Percentiles rank a stretch among this genome's conserved stretches.
These are phyloP conservation scores for Nemophila menziesii DNA, from an alignment of 257 asterid genomes.

Conservation along the genomic window DNA sequence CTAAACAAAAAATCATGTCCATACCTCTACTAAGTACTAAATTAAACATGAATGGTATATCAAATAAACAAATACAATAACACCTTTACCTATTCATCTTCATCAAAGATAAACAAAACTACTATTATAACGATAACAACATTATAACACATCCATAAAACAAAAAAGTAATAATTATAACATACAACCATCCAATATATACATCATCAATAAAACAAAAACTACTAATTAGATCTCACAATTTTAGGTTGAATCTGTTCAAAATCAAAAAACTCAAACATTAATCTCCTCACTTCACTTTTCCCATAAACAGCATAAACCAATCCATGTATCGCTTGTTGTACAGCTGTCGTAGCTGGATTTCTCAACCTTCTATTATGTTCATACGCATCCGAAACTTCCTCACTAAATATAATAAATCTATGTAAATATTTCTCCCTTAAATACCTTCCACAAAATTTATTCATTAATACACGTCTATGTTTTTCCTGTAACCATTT, in stretches of 20 bases:
- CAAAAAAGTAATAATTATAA: too few species aligned
- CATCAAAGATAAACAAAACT: too few species aligned
- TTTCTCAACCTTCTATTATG: conserved; percentile 86
- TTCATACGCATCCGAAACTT: conserved; percentile 79
- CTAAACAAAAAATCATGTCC: too few species aligned
- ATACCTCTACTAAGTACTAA: too few species aligned
- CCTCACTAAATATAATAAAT: conserved; percentile 68
- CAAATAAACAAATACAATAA: too few species aligned
- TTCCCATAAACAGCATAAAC: conserved; percentile 79
- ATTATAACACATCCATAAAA: too few species aligned
- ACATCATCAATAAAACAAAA: too few species aligned
- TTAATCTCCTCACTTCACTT: conserved; percentile 90
- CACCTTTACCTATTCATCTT: too few species aligned
- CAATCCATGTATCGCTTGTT: conserved; percentile 93
- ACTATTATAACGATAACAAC: too few species aligned
- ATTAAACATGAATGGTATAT: too few species aligned
- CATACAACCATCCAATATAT: too few species aligned
- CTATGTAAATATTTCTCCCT: conserved; percentile 81
- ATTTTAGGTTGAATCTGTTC: conserved; percentile 88
- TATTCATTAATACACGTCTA: conserved; percentile 77
- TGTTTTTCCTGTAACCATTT: conserved; percentile 85
- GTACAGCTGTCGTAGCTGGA: conserved; percentile 93
- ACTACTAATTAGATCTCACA: too few species aligned
- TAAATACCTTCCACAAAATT: conserved; percentile 81
- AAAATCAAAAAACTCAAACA: conserved; percentile 95